phyloP scores from a whole-genome alignment of 2,329 filamentous ascomycete species.

The Elsinoe necatrix region DNA sequence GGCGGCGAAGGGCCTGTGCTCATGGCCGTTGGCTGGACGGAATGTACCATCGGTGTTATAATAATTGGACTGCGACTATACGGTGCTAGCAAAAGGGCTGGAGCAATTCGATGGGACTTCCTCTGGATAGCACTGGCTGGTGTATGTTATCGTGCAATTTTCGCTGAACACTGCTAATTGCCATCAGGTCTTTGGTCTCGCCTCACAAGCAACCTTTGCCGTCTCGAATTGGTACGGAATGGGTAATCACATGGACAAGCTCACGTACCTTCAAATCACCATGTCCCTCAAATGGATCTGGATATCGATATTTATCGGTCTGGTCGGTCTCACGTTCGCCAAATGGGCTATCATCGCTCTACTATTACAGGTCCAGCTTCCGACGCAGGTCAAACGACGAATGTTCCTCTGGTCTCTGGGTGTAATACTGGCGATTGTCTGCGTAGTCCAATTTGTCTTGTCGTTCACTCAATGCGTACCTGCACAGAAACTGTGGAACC shows the following conservation, averaged over 20 bases:
- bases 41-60: conserved; percentile 5
- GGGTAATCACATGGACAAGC: conserved; percentile 10
- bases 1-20: conserved; percentile 9
- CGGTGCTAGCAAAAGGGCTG: conserved; percentile 11
- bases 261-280: conserved; percentile 11
- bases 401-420: conserved; percentile 17
- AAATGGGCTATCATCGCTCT: conserved; percentile 15
- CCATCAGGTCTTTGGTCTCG: conserved; percentile 10
- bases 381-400: conserved; percentile 16
- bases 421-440: conserved; percentile 15
- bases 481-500: conserved; percentile 1
- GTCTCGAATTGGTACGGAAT: conserved; percentile 7
- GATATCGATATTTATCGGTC: conserved; percentile 14
- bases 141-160: not conserved
- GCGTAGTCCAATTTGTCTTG: conserved; percentile 15
- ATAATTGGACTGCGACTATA: conserved; percentile 8
- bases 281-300: conserved; percentile 9
- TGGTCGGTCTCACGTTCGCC: conserved; percentile 7
- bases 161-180: not conserved
- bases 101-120: conserved; percentile 13
- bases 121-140: conserved; percentile 11
- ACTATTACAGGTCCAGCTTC: conserved; percentile 6
- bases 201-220: conserved; percentile 10
- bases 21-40: conserved; percentile 11
- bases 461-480: conserved; percentile 11